Evolutionary conservation across 352 stramenopile genomes (phyloP), one percentile per base, ranked within the genome.

Genomic region (Hyaloperonospora brassicae): DNA sequence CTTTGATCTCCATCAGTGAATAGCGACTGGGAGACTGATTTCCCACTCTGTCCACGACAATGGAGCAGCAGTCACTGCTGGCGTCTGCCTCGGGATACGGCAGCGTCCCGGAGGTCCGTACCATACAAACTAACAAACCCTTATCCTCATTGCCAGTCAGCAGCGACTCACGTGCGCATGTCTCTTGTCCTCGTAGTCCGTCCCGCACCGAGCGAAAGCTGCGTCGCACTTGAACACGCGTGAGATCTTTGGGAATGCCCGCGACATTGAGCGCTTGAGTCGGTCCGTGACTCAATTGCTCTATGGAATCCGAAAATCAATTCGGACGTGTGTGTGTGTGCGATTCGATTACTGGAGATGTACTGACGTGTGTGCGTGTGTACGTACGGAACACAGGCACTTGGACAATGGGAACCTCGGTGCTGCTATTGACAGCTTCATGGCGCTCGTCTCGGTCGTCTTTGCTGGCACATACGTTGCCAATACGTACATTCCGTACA

Each of bases 391-490:
- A 5, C 47, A 23, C 55, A 92, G 82, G 0, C 84, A 86, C 52
- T 57, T 93, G 45, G 83, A 93, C 59, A 84, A 90, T 68, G 88
- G 83, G 31, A 64, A 73, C 31, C 73, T 93, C 47, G 83, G 83
- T 2, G 68, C 78, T 4, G 63, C 63, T 7, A 57, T 91, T n/a
- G 83, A 93, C 49, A 54, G 73, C 4, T 56, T 85, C 31, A 70
- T 91, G 48, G 72, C 73, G 10, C 40, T 80, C 8, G 45, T 80
- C 10, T 80, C 83, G 17, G 11, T 89, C 25, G 57, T 82, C 13
- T 93, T 73, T 52, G 73, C 78, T 24, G 76, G 43, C 12, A 67
- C 73, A 43, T 93, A 93, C 66, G 78, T 93, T 50, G 44, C 54
- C 4, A 89, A 86, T 59, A 93, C 83, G 17, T 93, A 93, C 57